Evolutionary conservation across 2,329 filamentous ascomycete genomes (phyloP).

Genomic region (Lachnellula willkommii): DNA sequence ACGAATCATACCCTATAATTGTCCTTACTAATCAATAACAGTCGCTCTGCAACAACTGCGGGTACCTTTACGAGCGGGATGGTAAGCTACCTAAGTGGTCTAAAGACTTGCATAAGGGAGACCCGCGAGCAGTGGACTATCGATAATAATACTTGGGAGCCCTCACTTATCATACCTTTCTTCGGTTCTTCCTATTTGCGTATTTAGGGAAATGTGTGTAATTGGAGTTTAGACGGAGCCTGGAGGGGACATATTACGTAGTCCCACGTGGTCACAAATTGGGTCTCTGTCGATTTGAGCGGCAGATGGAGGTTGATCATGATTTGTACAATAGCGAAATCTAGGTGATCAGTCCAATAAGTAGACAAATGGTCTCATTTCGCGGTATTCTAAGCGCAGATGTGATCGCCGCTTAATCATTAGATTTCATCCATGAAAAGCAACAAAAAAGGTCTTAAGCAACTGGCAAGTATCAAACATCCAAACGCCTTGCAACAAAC

Average conservation of each 20-base stretch:
- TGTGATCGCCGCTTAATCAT: not conserved
- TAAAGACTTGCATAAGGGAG: conserved; percentile 56
- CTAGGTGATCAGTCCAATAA: not conserved
- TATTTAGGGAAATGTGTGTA: conserved; percentile 8
- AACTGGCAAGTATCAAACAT: not conserved
- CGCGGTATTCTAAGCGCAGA: not conserved
- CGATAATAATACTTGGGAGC: conserved; percentile 19
- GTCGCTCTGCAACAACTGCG: conserved; percentile 92
- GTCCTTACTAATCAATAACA: conserved; percentile 21
- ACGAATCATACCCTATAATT: not conserved
- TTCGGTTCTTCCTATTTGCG: conserved; percentile 2
- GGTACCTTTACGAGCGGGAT: conserved; percentile 81
- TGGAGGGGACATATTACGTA: conserved; percentile 9
- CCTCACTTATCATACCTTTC: not conserved
- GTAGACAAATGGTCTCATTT: not conserved
- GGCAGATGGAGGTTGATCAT: conserved; percentile 4
- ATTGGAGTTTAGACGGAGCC: conserved; percentile 14
- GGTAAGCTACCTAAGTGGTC: conserved; percentile 75
- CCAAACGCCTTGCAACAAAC: not conserved
- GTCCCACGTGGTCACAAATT: conserved; percentile 9
- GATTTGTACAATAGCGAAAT: conserved; percentile 1
- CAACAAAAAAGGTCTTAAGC: not conserved
- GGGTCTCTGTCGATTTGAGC: conserved; percentile 1
- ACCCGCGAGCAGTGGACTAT: conserved; percentile 28
- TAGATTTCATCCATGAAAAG: not conserved